Base-by-base conservation (phyloP, 768 basidiomycete species). In the Termitomyces sp. region DNA sequence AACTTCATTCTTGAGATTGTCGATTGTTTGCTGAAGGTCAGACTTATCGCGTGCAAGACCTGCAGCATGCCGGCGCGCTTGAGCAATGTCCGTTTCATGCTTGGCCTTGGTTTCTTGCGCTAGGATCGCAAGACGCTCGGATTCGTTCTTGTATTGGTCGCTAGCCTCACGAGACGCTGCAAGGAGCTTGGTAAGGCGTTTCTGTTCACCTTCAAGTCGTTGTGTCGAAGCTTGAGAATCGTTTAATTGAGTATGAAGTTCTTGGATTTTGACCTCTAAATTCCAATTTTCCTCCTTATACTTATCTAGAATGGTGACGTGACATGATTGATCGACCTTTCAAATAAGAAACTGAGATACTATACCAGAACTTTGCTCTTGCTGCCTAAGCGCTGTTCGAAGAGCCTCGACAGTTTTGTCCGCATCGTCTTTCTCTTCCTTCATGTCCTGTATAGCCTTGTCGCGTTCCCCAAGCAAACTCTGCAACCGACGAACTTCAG, bases 211-310 rank as follows among this genome's bases (percentile, higher is more conserved):
- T 69, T 96, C 93, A 25, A 92, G 78, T 49, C 92, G 87, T 64
- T 85, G 82, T 4, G 81, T 75, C 8, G 86, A 79, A 17, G 86
- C 74, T 64, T 92, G 87, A 1, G 85, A 81, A 53, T 91, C 87
- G 36, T 81, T 70, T 50, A 90, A 79, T 65, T 91, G 86, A 1
- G 83, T 76, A 43, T 88, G 88, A 29, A 95, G 81, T 61, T 97
- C 95, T 72, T 98, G 96, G 34, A 94, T 78, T 15, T 85, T 84
- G 53, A 98, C 94, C 77, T 98, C 96, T 60, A 98, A 86, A 70
- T 98, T 96, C 97, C 97, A 98, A 72, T 97, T 98, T 76, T 96
- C 94, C 76, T 98, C 96, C 76, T 94, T 94, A 85, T 87, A 96
- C 65, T 94, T 94, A 72, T 98, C 96, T 89, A 69, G 34, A 53